Base-by-base conservation (phyloP, 352 stramenopile species). In the Phytophthora pseudosyringae region DNA sequence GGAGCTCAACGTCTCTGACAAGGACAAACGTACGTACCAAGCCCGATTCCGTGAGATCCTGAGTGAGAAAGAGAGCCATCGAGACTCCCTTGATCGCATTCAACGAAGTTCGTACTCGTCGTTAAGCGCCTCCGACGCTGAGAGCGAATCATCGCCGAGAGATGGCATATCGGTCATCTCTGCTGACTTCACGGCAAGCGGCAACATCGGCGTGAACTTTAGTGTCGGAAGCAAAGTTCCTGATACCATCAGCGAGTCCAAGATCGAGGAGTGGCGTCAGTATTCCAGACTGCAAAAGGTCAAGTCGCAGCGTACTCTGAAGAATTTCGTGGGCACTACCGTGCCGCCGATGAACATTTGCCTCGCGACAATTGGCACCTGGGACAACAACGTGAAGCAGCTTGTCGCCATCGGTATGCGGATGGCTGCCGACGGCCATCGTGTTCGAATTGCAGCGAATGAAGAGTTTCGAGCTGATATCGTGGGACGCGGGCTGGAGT, bases 391-490 rank as follows among this genome's bases (percentile, higher is more conserved):
- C 33, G 69, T 93, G 3, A 73, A 88, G 40, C 75, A 85, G 26
- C 76, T 83, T 58, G 69, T 88, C 15, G 74, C 70, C 2, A 74
- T 97, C 11, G 87, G 83, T n/a, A 43, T 83, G 21, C 56, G 76
- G 32, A 66, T 98, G 29, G 63, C 78, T 49, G 53, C 57, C 1
- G 57, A 91, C 48, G 90, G 90, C 0, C 91, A 98, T 68, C 76
- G 80, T 4, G 90, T 98, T 12, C 81, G 91, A 3, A 79, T 98
- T 43, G 89, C 88, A 5, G 86, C 83, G 0, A 86, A 93, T 63
- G 71, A 81, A 46, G 68, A 80, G 9, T 90, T 92, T 67, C 68
- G 88, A 12, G 50, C 64, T 13, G 76, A 78, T 3, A 82, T 97
- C 15, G 69, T 71, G 0, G 65, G 39, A 0, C 64, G 70, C 28